Evolutionary conservation across 495 filamentous ascomycete genomes (phyloP), one percentile per base, ranked within the genome.

Genomic region (Neurospora sublineolata): DNA sequence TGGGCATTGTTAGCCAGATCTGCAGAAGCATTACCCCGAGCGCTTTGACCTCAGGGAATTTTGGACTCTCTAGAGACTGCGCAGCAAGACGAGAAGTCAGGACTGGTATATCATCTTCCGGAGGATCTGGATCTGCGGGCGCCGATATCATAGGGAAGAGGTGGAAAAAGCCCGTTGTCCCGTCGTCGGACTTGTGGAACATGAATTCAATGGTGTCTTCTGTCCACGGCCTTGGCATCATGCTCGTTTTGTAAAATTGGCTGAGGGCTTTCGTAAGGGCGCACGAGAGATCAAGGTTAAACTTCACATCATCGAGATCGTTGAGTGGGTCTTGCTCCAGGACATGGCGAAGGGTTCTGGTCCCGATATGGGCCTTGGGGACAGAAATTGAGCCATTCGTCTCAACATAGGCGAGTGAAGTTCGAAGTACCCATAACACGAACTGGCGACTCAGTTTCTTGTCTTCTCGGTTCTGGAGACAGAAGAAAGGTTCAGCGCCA

Each of bases 101-200:
- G 11, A 6, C 9, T 4, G 20, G 0, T 58, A 58, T 58, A 1
- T 58, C 20, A 1, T 58, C 5, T 58, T 58, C 46, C 5, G 11
- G 4, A 23, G n/a, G 10, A 23, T 52, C 44, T 58, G 46, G 20
- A 52, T 52, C 44, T 11, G 4, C 10, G 10, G 3, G 44, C 10
- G 4, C 46, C 10, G 46, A 58, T 3, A 58, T 3, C 8, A 46
- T 20, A 4, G 42, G 42, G 8, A 9, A 9, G 2, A 0, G 16
- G 41, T 3, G 7, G 2, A 1, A 0, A 7, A 42, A 16, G 39
- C 39, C 0, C 14, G 1, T 6, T 3, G 11, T 0, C 14, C 39
- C 5, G 2, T 41, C 14, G 14, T 6, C 39, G 14, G 7, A 0
- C 14, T 16, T 2, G 8, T 4, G 1, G 42, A 10, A 20, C 18